A percentile compares a stretch with the other conserved stretches of the same genome.
Conservation (phyloP, 1,284 basidiomycete genomes). For the Boletus sp. region DNA sequence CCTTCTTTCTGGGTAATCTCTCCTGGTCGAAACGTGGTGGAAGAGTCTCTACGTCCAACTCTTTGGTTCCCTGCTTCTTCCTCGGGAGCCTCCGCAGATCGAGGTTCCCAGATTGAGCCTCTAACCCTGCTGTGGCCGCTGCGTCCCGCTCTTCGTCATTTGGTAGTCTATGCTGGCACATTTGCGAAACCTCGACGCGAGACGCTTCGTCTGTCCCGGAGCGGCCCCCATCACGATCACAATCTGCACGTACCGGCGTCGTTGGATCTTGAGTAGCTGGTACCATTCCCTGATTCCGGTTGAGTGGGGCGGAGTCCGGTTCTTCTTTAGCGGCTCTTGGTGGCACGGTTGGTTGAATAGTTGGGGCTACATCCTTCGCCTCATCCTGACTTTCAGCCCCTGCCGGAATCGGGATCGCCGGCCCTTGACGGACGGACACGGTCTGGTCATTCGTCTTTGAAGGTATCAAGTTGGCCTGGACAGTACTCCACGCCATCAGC, state of each 20-base stretch:
- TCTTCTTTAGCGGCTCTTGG: not conserved
- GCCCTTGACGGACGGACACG: not conserved
- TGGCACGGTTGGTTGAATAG: not conserved
- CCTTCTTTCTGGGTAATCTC: conserved; percentile 5
- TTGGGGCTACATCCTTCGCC: not conserved
- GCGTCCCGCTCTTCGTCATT: not conserved
- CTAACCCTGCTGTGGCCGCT: too few species aligned
- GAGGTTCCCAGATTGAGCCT: not conserved
- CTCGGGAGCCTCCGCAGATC: not conserved
- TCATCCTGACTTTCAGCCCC: not conserved
- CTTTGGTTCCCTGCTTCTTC: conserved; percentile 1
- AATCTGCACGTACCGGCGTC: not conserved
- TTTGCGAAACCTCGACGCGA: not conserved
- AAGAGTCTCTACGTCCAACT: not conserved
- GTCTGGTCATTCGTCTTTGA: not conserved
- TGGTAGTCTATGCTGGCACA: not conserved
- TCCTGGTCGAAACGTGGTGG: not conserved
- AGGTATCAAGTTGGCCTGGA: not conserved
- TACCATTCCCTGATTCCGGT: not conserved
- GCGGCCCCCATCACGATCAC: not conserved
- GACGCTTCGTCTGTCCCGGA: too few species aligned
- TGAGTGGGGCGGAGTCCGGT: not conserved
- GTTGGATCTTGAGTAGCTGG: not conserved
- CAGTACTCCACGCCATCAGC: not conserved
- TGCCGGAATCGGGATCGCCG: too few species aligned